phyloP scores from a whole-genome alignment of 345 rosid genomes.

The Litchi chinensis region DNA sequence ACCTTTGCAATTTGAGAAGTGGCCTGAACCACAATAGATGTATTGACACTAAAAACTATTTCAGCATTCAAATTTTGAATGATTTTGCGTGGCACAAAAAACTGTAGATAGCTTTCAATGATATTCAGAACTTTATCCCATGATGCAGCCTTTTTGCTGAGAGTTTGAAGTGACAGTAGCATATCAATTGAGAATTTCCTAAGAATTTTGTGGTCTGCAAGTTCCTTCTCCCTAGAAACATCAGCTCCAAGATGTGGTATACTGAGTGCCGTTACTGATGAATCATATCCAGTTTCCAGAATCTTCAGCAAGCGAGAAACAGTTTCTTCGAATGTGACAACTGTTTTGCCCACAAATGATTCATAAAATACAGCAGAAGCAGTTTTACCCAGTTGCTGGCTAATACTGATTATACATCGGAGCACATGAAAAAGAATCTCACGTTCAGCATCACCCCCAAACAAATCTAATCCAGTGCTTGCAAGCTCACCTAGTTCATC shows the following conservation, averaged over 20 bases:
- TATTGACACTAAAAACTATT: conserved; percentile 44
- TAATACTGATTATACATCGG: conserved; percentile 56
- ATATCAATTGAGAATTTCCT: conserved; percentile 79
- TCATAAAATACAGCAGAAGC: conserved; percentile 81
- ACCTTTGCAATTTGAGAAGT: conserved; percentile 76
- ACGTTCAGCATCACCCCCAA: conserved; percentile 44
- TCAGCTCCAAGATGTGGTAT: conserved; percentile 58
- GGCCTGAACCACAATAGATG: conserved; percentile 69
- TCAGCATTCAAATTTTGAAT: conserved; percentile 46
- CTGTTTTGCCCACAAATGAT: conserved; percentile 56
- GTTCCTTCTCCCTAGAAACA: conserved; percentile 65
- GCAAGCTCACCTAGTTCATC: conserved; percentile 48
- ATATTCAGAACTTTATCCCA: conserved; percentile 75
- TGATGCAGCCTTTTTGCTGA: conserved; percentile 64
- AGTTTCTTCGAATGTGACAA: conserved; percentile 71
- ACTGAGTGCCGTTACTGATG: conserved; percentile 43
- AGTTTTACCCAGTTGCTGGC: conserved; percentile 80
- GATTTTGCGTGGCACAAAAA: conserved; percentile 74
- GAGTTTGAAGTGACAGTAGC: conserved; percentile 65
- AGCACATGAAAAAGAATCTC: conserved; percentile 70
- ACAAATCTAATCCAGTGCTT: conserved; percentile 46
- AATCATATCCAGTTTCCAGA: conserved; percentile 73
- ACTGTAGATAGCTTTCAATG: conserved; percentile 62
- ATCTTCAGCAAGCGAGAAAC: conserved; percentile 73
- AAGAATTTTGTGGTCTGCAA: conserved; percentile 63